Base-by-base conservation (phyloP, 2,329 filamentous ascomycete species). In the Helotiales sp. region DNA sequence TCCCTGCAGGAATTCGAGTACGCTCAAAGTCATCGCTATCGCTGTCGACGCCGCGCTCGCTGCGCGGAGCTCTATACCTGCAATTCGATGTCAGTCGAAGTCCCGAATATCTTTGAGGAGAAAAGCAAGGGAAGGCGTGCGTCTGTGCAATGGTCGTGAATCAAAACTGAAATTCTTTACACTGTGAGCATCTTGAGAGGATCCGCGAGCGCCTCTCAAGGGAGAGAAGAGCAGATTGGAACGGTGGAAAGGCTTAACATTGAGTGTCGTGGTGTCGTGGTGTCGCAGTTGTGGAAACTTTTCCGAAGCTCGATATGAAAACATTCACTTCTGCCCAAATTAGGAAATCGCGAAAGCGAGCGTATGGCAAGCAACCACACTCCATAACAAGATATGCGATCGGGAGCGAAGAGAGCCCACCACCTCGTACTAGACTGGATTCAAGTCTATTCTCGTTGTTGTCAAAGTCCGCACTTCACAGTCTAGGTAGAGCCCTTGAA, bases 1-100 rank as follows among this genome's bases (percentile, higher is more conserved):
- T 31, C 8, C 64, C 65, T 25, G 66, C 48, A 19, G 67, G 65
- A 25, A 68, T 36, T 36, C 53, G 10, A n/a, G 38, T 36, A 1
- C 42, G 24, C 19, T 38, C 25, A 13, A n/a, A 46, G 5, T 46
- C 33, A 8, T 57, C 55, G 17, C 33, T 38, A 24, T 27, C 31
- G 19, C 25, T 30, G 27, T 22, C 24, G 29, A 17, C 29, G 9
- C 19, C 22, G 8, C 5, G 15, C 8, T 51, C 40, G 19, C 40
- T 48, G 22, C 40, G 50, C 46, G 56, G 44, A 29, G 59, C 27
- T 49, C 58, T 57, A 46, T 63, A 66, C 5, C 63, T 66, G 22
- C 29, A 29, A 8, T 44, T 6, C 3, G 1, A 7, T 13, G 40
- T 44, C 22, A 44, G 40, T 12, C 5, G 15, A 15, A 44, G 10